phyloP scores from a whole-genome alignment of 768 basidiomycete species.

The Serendipita sp. region DNA sequence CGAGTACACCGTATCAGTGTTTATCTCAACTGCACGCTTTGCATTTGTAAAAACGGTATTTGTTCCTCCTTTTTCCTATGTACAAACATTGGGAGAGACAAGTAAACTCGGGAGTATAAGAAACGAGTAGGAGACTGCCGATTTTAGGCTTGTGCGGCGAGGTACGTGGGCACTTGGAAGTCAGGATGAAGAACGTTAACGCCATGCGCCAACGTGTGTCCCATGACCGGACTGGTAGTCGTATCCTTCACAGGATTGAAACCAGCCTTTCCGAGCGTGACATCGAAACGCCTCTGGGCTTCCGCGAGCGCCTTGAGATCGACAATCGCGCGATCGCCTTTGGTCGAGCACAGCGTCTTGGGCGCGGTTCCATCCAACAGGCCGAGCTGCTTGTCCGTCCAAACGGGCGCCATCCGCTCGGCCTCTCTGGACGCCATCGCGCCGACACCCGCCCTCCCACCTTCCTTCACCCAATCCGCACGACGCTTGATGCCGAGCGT shows the following conservation, averaged over 20 bases:
- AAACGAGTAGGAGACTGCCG: no score
- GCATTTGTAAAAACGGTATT: no score
- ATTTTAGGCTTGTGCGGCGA: no score
- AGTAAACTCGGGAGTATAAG: no score
- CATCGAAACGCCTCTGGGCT: conserved; percentile 49
- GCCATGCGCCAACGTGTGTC: no score
- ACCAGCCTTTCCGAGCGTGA: conserved; percentile 34
- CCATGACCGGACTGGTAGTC: no score
- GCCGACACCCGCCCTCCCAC: conserved; percentile 86
- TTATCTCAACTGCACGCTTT: no score
- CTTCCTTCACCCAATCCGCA: conserved; percentile 63
- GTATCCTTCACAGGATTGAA: background rate
- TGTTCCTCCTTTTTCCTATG: no score
- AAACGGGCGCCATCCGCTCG: conserved; percentile 48
- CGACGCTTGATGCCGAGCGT: conserved; percentile 77
- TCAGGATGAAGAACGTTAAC: no score
- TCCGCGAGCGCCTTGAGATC: conserved; percentile 37
- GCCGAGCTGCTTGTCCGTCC: conserved; percentile 81
- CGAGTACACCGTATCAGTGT: no score
- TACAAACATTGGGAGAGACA: no score
- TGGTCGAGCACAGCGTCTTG: conserved; percentile 32
- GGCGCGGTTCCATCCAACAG: conserved; percentile 56
- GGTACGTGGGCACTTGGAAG: no score
- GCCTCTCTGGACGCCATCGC: conserved; percentile 27
- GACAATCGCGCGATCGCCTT: conserved; percentile 40